Evolutionary conservation across 345 rosid genomes (phyloP), one percentile per base, ranked within the genome.

Genomic region (Tarenaya hassleriana): DNA sequence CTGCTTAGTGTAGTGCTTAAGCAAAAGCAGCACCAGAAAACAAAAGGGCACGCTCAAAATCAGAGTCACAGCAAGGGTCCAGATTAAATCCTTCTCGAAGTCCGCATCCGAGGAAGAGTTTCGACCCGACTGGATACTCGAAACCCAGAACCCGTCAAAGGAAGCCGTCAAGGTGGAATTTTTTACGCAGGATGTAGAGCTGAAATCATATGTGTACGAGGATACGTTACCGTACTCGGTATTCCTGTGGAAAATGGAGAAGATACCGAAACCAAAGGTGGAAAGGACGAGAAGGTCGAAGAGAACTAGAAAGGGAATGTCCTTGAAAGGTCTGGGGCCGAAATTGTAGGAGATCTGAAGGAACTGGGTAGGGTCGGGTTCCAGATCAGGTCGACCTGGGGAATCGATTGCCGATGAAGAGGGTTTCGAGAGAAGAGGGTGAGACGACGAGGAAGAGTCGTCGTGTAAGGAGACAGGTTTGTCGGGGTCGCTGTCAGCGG

Each of bases 331-430:
- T 53, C 96, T 73, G 4, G 84, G 89, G 1, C 85, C 91, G 32
- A 71, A 73, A 35, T 74, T 84, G 76, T 71, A 87, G 18, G 89
- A 71, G 92, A 91, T 87, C 78, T 91, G 96, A 56, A 87, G 82
- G 72, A 60, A 91, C 62, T 84, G 95, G 50, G 69, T 76, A 10
- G 83, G 79, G 80, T 91, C 89, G 0, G 80, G 81, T 8, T 67
- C 50, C 0, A 70, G 71, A 60, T 63, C 70, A 16, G 68, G 50
- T 8, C 18, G 71, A 8, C 58, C 29, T 12, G 79, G 68, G 10
- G 73, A 62, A 61, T 70, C 75, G 37, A 72, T 69, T 27, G 63
- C 62, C 3, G 82, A 67, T 1, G 75, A 49, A 7, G 72, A 52
- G 62, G 81, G 78, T 33, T 79, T 77, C 14, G 80, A 77, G 67